Evolutionary conservation across 441 rosid genomes (phyloP).

Genomic region (Corymbia citriodora): DNA sequence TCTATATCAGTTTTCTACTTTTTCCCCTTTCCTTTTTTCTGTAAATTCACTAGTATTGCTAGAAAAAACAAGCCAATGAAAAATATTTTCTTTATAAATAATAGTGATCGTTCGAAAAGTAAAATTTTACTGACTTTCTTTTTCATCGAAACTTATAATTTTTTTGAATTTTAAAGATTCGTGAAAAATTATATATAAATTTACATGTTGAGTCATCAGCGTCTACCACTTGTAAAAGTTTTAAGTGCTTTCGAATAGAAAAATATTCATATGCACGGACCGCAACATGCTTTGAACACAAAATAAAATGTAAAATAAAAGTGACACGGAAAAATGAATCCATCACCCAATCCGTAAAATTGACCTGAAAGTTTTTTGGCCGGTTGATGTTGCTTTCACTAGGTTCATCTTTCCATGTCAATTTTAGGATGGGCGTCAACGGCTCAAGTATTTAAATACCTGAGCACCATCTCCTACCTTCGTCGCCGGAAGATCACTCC

Average conservation of each 20-base stretch:
- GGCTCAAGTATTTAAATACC: no score
- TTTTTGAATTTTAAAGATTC: no score
- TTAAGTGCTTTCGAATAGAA: not conserved
- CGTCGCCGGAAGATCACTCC: no score
- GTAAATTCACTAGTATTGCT: accelerated
- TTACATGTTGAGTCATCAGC: accelerated
- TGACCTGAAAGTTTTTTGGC: no score
- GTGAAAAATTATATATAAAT: not conserved
- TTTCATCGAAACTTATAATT: no score
- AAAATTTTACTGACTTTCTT: no score
- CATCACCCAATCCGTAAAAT: no score
- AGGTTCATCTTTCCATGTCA: no score
- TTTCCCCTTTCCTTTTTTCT: not conserved
- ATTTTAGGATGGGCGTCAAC: no score
- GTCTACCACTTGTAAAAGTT: not conserved
- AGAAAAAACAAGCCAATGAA: not conserved
- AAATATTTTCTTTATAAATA: not conserved
- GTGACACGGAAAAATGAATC: no score
- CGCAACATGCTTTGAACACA: not conserved
- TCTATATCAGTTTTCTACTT: not conserved
- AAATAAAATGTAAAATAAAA: not conserved
- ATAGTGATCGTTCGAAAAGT: not conserved
- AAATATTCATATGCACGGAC: not conserved
- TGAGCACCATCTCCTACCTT: no score
- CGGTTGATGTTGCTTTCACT: no score